Base-by-base conservation (phyloP, 768 basidiomycete species). In the Postia placenta region DNA sequence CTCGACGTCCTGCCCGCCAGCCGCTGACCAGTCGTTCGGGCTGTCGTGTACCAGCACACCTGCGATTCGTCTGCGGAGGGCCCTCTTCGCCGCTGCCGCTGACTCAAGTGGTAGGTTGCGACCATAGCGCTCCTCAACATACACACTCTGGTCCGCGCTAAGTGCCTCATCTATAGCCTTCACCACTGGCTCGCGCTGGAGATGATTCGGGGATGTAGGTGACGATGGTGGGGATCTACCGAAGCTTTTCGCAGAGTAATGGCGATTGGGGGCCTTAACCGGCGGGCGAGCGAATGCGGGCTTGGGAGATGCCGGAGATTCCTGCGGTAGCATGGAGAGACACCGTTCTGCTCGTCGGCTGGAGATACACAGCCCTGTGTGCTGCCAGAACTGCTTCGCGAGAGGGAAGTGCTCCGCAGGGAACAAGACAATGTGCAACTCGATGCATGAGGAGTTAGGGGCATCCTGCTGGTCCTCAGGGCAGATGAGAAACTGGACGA, bases 381-480 rank as follows among this genome's bases (percentile, higher is more conserved):
- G 95, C 57, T 97, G 94, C 95, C 95, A 98, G 67, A 94, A 97
- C 64, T 92, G 77, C 63, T 89, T 95, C 6, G 90, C 92, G 5
- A 85, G 63, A 7, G 75, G 59, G 57, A 76, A 83, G 3, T 76
- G 65, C 3, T 79, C 74, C 2, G 69, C 64, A 5, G 84, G 81
- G 62, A 93, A 90, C 14, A 99, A 68, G 1, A 84, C 83, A 55
- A 94, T 87, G 63, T 95, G 85, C 1, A 99, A 74, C 49, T 88
- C 81, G 33, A 78, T 67, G 53, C 75, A 69, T 41, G 61, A 54
- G 51, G 42, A 59, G 48, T 23, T 59, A n/a, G n/a, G n/a, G 49
- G 40, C 47, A 52, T 58, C 56, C 61, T 54, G 48, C 42, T 70
- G 67, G 37, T 76, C 74, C 51, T 83, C 77, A 0, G 85, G 80